phyloP scores from a whole-genome alignment of 2,329 filamentous ascomycete species.

The Aspergillus hiratsukae region DNA sequence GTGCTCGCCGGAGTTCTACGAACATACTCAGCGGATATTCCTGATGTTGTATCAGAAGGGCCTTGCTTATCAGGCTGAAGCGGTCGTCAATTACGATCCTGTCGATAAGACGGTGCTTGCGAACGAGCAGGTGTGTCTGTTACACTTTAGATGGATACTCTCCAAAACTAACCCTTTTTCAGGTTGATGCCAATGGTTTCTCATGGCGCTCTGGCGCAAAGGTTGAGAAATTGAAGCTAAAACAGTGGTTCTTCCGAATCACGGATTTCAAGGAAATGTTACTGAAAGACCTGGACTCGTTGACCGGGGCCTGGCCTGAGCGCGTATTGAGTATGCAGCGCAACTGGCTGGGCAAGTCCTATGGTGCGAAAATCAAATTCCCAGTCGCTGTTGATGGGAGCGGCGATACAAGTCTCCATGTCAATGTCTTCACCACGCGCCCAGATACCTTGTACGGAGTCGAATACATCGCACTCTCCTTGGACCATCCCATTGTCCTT shows the following conservation, averaged over 20 bases:
- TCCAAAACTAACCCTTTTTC: slow-evolving; percentile 2
- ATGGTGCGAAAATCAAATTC: slow-evolving; percentile 69
- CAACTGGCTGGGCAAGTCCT: slow-evolving; percentile 82
- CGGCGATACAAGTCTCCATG: slow-evolving; percentile 32
- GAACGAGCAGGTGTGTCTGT: slow-evolving; percentile 64
- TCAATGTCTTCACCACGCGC: slow-evolving; percentile 78
- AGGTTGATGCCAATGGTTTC: slow-evolving; percentile 73
- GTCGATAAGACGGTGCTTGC: slow-evolving; percentile 85
- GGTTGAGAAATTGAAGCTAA: slow-evolving; percentile 72
- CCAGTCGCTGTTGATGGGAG: slow-evolving; percentile 45
- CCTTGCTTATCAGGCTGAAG: slow-evolving; percentile 77
- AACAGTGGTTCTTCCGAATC: slow-evolving; percentile 88
- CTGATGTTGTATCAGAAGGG: slow-evolving; percentile 68
- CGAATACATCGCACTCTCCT: slow-evolving; percentile 75
- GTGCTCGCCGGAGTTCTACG: slow-evolving; percentile 80
- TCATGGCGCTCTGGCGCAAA: slow-evolving; percentile 86
- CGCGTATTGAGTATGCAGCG: slow-evolving; percentile 76
- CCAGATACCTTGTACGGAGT: slow-evolving; percentile 84
- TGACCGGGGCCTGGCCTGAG: slow-evolving; percentile 73
- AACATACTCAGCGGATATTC: slow-evolving; percentile 84
- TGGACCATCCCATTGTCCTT: slow-evolving; percentile 65
- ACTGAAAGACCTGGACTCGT: slow-evolving; percentile 63
- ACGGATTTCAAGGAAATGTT: slow-evolving; percentile 71
- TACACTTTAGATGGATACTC: neutral
- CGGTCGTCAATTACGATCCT: slow-evolving; percentile 85